A percentile compares a stretch with the other conserved stretches of the same genome.
Conservation (phyloP, 1,284 basidiomycete genomes). For the Cryptococcus sp. region DNA sequence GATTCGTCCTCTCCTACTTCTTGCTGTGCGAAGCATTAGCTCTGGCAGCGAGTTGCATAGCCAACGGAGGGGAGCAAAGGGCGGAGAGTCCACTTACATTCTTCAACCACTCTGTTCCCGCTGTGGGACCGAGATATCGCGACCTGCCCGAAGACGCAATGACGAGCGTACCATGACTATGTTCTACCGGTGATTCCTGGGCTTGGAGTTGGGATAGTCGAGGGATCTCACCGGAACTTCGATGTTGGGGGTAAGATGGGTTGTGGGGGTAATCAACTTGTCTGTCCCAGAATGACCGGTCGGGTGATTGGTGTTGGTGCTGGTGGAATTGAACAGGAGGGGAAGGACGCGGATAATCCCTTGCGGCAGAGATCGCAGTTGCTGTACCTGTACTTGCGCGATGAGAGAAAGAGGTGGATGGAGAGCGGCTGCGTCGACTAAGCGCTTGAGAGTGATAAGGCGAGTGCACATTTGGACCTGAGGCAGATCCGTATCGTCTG, state of each 20-base stretch:
- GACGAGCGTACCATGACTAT: constrained; percentile 40
- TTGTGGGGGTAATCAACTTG: background rate
- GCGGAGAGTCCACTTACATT: constrained; percentile 21
- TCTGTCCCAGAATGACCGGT: background rate
- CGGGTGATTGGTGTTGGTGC: background rate
- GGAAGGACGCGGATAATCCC: background rate
- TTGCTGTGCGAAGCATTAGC: constrained; percentile 15
- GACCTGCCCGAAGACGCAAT: constrained; percentile 34
- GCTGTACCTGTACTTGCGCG: background rate
- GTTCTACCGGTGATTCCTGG: constrained; percentile 18
- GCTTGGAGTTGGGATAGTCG: background rate
- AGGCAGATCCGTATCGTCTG: background rate
- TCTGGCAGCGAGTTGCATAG: background rate
- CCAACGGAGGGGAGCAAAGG: too few relatives aligned
- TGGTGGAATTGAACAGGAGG: background rate
- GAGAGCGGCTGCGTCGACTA: background rate
- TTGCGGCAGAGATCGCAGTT: background rate
- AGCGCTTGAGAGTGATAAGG: background rate
- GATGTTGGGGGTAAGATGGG: background rate
- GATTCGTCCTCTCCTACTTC: constrained; percentile 13
- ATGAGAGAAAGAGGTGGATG: background rate
- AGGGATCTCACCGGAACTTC: background rate
- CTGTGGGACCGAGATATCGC: constrained; percentile 40
- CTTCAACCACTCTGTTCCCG: constrained; percentile 43
- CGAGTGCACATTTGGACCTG: background rate